A percentile compares a stretch with the other conserved stretches of the same genome.
These are phyloP conservation scores for Suillus sp. DNA, from an alignment of 768 basidiomycete species.

Conservation along the genomic window DNA sequence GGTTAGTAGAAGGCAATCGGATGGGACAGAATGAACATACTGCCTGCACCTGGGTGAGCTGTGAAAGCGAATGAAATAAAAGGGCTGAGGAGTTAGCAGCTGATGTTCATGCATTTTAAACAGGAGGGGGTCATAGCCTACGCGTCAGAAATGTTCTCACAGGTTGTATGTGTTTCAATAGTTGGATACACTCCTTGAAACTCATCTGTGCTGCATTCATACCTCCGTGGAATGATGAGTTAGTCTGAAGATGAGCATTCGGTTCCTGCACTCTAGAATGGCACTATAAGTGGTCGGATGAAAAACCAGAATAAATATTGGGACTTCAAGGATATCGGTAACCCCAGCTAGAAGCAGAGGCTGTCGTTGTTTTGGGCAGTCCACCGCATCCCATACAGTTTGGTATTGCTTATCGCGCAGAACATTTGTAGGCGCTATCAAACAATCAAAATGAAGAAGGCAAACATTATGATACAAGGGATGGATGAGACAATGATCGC, in stretches of 20 bases:
- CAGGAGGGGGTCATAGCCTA: neutral
- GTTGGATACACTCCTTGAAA: slow-evolving; percentile 33
- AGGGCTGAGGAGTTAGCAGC: neutral
- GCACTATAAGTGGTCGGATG: neutral
- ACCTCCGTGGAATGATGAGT: neutral
- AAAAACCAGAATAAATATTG: neutral
- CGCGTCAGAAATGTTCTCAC: neutral
- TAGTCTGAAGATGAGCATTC: neutral
- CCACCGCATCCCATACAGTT: neutral
- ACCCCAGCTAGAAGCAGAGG: neutral
- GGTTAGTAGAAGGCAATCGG: neutral
- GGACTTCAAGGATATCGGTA: neutral
- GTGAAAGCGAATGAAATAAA: neutral
- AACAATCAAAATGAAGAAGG: neutral
- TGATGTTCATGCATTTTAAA: neutral
- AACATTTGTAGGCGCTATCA: neutral
- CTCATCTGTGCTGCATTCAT: slow-evolving; percentile 55
- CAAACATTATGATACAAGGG: neutral
- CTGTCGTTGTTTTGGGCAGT: neutral
- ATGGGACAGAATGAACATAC: neutral
- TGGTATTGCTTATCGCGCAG: neutral
- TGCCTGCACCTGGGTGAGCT: slow-evolving; percentile 6
- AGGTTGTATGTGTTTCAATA: neutral
- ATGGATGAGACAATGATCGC: neutral
- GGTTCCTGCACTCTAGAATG: neutral